A percentile compares a stretch with the other conserved stretches of the same genome.
Evolutionary conservation across 768 basidiomycete genomes (phyloP).

Genomic region (Austroboletus eburneus): DNA sequence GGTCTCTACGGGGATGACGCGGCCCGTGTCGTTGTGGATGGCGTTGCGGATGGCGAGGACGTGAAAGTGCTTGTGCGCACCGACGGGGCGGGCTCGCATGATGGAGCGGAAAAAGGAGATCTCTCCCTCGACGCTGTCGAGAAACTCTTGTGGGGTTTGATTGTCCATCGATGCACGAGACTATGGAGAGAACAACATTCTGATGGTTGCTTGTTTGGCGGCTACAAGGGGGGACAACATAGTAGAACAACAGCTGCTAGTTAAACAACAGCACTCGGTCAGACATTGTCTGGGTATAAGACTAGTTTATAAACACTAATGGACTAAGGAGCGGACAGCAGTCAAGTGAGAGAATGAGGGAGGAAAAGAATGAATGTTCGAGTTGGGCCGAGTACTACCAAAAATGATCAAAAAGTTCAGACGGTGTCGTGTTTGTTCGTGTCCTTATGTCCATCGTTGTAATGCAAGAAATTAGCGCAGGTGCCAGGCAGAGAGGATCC

Average conservation of each 20-base stretch:
- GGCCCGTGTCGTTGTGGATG: slow-evolving; percentile 69
- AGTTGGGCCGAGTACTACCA: slow-evolving; percentile 11
- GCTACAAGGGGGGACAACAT: slow-evolving; percentile 7
- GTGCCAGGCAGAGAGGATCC: slow-evolving; percentile 8
- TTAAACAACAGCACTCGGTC: slow-evolving; percentile 18
- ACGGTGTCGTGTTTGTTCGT: slow-evolving; percentile 9
- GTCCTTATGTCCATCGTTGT: slow-evolving; percentile 12
- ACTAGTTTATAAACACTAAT: slow-evolving; percentile 23
- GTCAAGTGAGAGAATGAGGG: slow-evolving; percentile 18
- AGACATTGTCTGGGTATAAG: slow-evolving; percentile 23
- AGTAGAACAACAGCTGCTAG: slow-evolving; percentile 20
- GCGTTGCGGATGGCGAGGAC: slow-evolving; percentile 68
- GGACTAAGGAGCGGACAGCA: slow-evolving; percentile 20
- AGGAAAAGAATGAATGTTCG: slow-evolving; percentile 11
- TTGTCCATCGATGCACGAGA: slow-evolving; percentile 29
- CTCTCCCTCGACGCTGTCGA: slow-evolving; percentile 76
- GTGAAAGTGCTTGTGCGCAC: slow-evolving; percentile 80
- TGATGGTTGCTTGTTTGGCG: slow-evolving; percentile 20
- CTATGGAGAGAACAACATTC: background rate
- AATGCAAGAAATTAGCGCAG: slow-evolving; percentile 28
- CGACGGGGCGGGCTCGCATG: slow-evolving; percentile 78
- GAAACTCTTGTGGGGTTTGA: slow-evolving; percentile 39
- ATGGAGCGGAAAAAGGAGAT: slow-evolving; percentile 81
- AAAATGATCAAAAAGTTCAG: slow-evolving; percentile 12
- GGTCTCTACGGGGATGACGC: slow-evolving; percentile 51